phyloP scores from a whole-genome alignment of 2,329 filamentous ascomycete genomes.

The Scleromitrula shiraiana region DNA sequence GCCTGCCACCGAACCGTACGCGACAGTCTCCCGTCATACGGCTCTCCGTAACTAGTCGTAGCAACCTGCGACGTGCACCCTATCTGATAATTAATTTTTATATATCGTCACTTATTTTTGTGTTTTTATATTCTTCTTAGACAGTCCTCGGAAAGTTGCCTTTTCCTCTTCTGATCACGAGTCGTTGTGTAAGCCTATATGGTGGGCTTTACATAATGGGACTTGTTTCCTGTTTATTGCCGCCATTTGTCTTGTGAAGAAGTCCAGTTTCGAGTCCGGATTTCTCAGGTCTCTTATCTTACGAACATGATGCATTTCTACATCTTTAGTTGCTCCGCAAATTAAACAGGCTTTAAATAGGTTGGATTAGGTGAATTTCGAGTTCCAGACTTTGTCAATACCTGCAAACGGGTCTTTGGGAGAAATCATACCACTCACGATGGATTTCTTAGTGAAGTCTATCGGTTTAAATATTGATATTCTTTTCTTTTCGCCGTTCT shows the following conservation, averaged over 20 bases:
- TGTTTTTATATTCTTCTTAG: no score
- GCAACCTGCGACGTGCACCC: neutral
- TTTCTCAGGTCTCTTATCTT: neutral
- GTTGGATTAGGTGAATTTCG: neutral
- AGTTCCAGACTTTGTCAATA: neutral
- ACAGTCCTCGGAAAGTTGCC: no score
- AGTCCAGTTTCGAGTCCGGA: neutral
- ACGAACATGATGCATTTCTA: neutral
- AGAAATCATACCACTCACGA: neutral
- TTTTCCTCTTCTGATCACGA: neutral
- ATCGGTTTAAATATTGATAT: neutral
- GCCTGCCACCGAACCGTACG: neutral
- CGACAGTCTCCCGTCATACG: neutral
- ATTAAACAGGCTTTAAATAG: neutral
- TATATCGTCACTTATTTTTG: no score
- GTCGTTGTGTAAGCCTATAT: neutral
- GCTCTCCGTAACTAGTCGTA: neutral
- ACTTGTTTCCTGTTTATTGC: neutral
- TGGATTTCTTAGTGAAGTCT: neutral
- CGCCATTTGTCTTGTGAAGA: neutral
- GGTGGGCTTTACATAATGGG: neutral
- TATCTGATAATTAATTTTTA: no score
- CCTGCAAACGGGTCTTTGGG: neutral
- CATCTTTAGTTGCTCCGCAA: neutral
- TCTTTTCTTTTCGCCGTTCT: neutral